A percentile compares a stretch with the other conserved stretches of the same genome.
phyloP scores from a whole-genome alignment of 2,329 filamentous ascomycete genomes.

The Ascochyta viciae-villosae region DNA sequence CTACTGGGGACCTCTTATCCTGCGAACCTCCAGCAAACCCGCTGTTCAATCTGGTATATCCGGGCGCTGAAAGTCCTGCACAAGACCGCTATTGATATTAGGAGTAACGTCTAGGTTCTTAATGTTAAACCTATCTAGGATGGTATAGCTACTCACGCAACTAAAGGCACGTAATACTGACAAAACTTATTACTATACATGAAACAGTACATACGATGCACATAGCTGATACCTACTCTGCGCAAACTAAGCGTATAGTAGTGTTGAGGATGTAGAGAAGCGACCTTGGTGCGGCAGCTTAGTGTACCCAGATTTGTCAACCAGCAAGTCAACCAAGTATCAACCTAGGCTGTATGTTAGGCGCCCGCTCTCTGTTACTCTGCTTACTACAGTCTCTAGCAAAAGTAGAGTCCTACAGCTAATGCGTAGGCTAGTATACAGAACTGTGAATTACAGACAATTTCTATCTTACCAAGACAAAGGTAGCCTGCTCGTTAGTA shows the following conservation, averaged over 20 bases:
- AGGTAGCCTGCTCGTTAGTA: too few relatives aligned
- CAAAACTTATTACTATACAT: conserved; percentile 19
- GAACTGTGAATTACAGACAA: too few relatives aligned
- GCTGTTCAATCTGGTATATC: conserved; percentile 11
- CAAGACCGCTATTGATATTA: conserved; percentile 17
- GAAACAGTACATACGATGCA: conserved; percentile 4
- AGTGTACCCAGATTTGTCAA: background rate
- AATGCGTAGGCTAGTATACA: too few relatives aligned
- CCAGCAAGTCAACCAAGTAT: too few relatives aligned
- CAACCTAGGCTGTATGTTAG: too few relatives aligned
- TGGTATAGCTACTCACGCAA: conserved; percentile 16
- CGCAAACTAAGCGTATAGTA: conserved; percentile 16
- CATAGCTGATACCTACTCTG: too few relatives aligned
- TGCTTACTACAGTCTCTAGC: too few relatives aligned
- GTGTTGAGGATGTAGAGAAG: conserved; percentile 20
- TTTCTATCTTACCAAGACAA: too few relatives aligned
- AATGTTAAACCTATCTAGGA: conserved; percentile 15
- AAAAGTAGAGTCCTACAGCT: too few relatives aligned
- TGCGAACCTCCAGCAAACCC: conserved; percentile 14
- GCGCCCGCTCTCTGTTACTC: too few relatives aligned
- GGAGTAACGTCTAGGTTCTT: conserved; percentile 15
- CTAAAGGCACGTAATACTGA: conserved; percentile 16
- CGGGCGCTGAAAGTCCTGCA: conserved; percentile 19
- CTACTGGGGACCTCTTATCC: conserved; percentile 11
- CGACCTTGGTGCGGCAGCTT: conserved; percentile 20